A percentile compares a stretch with the other conserved stretches of the same genome.
These are phyloP conservation scores for Paraphaeosphaeria sporulosa DNA, from an alignment of 2,329 filamentous ascomycete genomes.

Conservation along the genomic window DNA sequence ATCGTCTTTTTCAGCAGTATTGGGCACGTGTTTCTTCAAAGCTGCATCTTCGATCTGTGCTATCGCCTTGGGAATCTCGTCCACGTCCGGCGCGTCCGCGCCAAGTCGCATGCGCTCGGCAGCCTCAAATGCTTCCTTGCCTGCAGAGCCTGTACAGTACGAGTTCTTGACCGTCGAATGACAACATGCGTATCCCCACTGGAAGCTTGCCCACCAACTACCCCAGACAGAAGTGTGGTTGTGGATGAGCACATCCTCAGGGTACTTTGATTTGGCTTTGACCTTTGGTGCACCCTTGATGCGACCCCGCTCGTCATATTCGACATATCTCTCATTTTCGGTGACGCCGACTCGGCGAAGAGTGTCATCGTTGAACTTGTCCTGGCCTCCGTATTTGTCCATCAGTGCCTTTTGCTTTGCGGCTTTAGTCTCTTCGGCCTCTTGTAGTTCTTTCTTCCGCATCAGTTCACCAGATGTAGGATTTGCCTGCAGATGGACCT, in stretches of 20 bases:
- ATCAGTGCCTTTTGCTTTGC: conserved; percentile 74
- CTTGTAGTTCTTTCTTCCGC: conserved; percentile 80
- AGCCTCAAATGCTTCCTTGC: conserved; percentile 80
- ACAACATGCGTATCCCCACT: conserved; percentile 96
- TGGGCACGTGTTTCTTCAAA: conserved; percentile 53
- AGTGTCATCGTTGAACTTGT: conserved; percentile 66
- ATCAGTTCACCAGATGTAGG: conserved; percentile 89
- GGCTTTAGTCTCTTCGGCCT: conserved; percentile 72
- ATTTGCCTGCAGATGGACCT: conserved; percentile 92
- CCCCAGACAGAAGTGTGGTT: conserved; percentile 96
- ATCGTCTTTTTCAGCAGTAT: conserved; percentile 51
- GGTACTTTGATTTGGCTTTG: conserved; percentile 85
- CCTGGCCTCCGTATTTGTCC: conserved; percentile 82
- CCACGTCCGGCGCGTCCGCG: conserved; percentile 55
- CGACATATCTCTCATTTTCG: conserved; percentile 86
- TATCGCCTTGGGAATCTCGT: conserved; percentile 50
- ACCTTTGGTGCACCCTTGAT: conserved; percentile 87
- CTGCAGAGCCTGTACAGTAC: conserved; percentile 93
- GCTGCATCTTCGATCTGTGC: conserved; percentile 54
- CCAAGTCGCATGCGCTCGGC: conserved; percentile 68
- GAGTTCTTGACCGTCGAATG: conserved; percentile 94
- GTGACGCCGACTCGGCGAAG: conserved; percentile 73
- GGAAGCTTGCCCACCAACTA: conserved; percentile 95
- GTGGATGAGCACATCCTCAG: conserved; percentile 85
- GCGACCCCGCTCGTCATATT: conserved; percentile 89